A percentile compares a stretch with the other conserved stretches of the same genome.
Conservation (phyloP, 495 filamentous ascomycete genomes). For the Clavariopsis aquatica region DNA sequence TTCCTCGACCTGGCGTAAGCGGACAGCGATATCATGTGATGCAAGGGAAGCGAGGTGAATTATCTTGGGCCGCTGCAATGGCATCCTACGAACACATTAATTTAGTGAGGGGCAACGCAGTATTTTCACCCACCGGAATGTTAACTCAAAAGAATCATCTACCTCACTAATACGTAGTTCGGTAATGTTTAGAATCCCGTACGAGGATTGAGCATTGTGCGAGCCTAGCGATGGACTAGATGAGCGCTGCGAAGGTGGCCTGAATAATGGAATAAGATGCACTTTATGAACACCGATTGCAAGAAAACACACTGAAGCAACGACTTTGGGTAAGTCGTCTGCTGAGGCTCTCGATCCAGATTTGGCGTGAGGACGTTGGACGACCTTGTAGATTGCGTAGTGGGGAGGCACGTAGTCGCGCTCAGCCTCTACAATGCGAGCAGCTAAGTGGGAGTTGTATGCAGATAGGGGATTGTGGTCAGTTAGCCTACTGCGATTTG, state of each 20-base stretch:
- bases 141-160: slow-evolving; percentile 84
- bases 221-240: slow-evolving; percentile 57
- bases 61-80: slow-evolving; percentile 61
- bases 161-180: slow-evolving; percentile 64
- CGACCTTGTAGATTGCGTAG: slow-evolving; percentile 80
- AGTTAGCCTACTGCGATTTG: slow-evolving; percentile 57
- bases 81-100: slow-evolving; percentile 52
- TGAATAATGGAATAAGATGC: slow-evolving; percentile 75
- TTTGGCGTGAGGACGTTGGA: slow-evolving; percentile 68
- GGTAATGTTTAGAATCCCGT: slow-evolving; percentile 76
- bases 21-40: slow-evolving; percentile 73
- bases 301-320: slow-evolving; percentile 76
- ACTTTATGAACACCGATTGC: slow-evolving; percentile 81
- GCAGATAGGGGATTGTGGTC: slow-evolving; percentile 59
- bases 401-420: slow-evolving; percentile 71
- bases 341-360: slow-evolving; percentile 63
- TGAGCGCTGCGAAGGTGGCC: slow-evolving; percentile 54
- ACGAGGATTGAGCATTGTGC: slow-evolving; percentile 54
- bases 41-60: slow-evolving; percentile 78
- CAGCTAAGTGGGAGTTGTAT: slow-evolving; percentile 64
- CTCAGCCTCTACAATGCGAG: slow-evolving; percentile 66
- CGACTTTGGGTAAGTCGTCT: slow-evolving; percentile 75
- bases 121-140: slow-evolving; percentile 67
- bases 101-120: background rate
- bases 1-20: slow-evolving; percentile 70